Base-by-base conservation (phyloP, 176 grass and related monocot genomes). In the Raddia distichophylla region DNA sequence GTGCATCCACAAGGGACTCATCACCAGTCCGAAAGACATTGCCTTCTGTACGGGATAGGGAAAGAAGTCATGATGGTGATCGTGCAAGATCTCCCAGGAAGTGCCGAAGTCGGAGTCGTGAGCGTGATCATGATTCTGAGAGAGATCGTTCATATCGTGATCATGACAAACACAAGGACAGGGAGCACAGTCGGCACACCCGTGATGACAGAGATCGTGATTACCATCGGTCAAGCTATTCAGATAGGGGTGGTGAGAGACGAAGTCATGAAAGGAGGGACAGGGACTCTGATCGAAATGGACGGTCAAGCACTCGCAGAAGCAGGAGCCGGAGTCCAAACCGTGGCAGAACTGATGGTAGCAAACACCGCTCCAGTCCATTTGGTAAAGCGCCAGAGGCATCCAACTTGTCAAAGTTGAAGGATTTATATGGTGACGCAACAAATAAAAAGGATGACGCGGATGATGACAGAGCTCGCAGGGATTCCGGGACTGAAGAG, bases 1-100 rank as follows among this genome's bases (percentile, higher is more conserved):
- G 97, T 82, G 97, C 93, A 71, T 99, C 97, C 64, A 96, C 97
- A 73, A 91, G 93, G 60, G 97, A 91, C 54, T 93, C 97, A 15
- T 99, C 97, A 32, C 97, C 97, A 63, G 87, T 96, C 18, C 87
- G 93, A 42, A 93, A 90, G 67, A 87, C 91, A 44, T 71, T 90
- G 64, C 78, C 89, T 18, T 78, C 87, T 18, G 47, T 82, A 64
- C 71, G 81, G 17, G 89, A 88, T 0, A 91, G 75, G 47, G 85
- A 90, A 78, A 91, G 74, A 65, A 80, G 69, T 45, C 35, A 75
- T 69, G 83, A 89, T 40, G 87, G 74, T 43, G 83, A 83, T 11
- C 53, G 1, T 83, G 77, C 69, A 66, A 94, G 67, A 85, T 83
- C 82, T 58, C 49, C 87, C 40, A 80, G 65, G 66, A 85, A 73